phyloP scores from a whole-genome alignment of 306 rosid genomes.

The Sesbania bispinosa region DNA sequence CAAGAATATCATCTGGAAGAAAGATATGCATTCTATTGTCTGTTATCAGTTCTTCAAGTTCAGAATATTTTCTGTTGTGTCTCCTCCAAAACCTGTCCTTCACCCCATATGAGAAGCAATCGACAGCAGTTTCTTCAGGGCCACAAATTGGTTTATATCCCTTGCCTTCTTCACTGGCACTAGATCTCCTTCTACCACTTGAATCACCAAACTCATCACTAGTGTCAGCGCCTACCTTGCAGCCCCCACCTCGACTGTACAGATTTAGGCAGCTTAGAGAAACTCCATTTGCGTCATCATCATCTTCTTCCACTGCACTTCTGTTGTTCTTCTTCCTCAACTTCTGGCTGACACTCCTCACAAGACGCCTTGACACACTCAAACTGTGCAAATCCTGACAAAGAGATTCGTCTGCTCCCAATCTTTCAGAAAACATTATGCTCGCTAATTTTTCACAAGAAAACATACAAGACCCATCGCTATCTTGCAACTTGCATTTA shows the following conservation, averaged over 20 bases:
- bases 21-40: conserved; percentile 69
- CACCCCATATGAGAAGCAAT: conserved; percentile 88
- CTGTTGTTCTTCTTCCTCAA: conserved; percentile 63
- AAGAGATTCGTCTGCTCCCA: conserved; percentile 52
- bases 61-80: conserved; percentile 53
- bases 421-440: conserved; percentile 63
- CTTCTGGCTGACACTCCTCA: conserved; percentile 89
- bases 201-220: conserved; percentile 78
- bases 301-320: conserved; percentile 61
- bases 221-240: conserved; percentile 99
- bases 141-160: conserved; percentile 71
- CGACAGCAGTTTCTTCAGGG: conserved; percentile 67
- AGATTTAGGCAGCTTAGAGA: conserved; percentile 74
- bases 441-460: conserved; percentile 30
- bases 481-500: conserved; percentile 20
- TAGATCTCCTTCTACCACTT: conserved; percentile 75
- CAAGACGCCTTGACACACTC: conserved; percentile 83
- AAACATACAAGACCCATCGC: conserved; percentile 36
- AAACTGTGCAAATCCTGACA: conserved; percentile 58
- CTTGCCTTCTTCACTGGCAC: conserved; percentile 86
- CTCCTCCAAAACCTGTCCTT: conserved; percentile 87
- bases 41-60: conserved; percentile 53
- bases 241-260: conserved; percentile 87
- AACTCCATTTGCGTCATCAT: conserved; percentile 52
- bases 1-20: conserved; percentile 96